Evolutionary conservation across 2,329 filamentous ascomycete genomes (phyloP), one percentile per base, ranked within the genome.

Genomic region (Thermothelomyces thermophilus): DNA sequence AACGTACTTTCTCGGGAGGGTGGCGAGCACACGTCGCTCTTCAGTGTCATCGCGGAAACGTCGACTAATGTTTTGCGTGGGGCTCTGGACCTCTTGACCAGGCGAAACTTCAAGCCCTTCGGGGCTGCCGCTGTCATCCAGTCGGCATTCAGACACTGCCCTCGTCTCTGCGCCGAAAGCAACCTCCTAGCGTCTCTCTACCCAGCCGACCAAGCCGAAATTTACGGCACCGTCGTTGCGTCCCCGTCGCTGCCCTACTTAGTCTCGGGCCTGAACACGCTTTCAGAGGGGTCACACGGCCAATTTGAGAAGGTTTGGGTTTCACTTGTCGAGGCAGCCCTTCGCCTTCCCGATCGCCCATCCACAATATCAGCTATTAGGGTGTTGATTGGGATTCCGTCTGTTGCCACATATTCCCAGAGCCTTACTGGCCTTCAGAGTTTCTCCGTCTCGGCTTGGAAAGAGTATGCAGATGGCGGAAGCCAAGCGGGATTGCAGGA

Each of bases 241-340:
- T 90, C 87, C 0, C 79, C 86, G 0, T 90, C 88, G 1, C 79
- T 80, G 0, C 66, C 76, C 2, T 76, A 83, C 44, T 65, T 95
- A 0, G 70, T 90, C 7, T 77, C 82, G 0, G 79, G 82, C 10
- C 70, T 95, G 0, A 76, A 82, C 41, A 65, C 76, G 0, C 70
- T 83, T 35, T 74, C 76, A 1, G 63, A 66, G 34, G 68, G 59
- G 47, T 70, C 64, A 49, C 63, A 63, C 0, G 57, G 59, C 0
- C 60, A 64, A 0, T 76, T 74, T 45, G 61, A 64, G 9, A 54
- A 56, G 1, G 64, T 74, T 1, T 81, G 77, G 76, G 65, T 62
- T 20, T 58, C 64, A 0, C 73, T 77, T 60, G 61, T 73, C 0
- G 61, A 68, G 5, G 63, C 66, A 2, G 62, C 78, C 3, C 59